Conservation (phyloP, 306 rosid species). For the Benincasa hispida region DNA sequence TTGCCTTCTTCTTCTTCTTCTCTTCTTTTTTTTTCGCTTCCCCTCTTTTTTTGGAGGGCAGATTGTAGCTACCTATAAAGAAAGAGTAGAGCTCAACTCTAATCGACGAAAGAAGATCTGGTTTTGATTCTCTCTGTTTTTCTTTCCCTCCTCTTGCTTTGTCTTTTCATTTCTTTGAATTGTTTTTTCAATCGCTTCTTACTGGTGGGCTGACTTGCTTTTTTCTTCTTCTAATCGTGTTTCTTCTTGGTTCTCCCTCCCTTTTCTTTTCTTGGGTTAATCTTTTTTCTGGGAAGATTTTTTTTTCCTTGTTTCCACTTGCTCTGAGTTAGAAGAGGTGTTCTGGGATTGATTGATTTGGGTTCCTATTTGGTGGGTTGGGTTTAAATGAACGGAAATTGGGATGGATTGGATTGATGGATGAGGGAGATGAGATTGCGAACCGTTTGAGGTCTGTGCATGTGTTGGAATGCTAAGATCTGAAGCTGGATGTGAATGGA, state of each 20-base stretch:
- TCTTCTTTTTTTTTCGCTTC: neutral
- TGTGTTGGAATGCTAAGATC: constrained; percentile 41
- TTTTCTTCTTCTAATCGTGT: neutral
- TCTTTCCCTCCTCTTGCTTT: neutral
- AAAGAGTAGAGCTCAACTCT: neutral
- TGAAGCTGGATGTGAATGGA: constrained; percentile 32
- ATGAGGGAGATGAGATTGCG: constrained; percentile 18
- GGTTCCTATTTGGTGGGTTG: constrained; percentile 5
- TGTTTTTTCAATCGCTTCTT: neutral
- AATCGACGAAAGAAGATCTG: neutral
- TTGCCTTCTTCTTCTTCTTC: neutral
- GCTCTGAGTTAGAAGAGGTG: constrained; percentile 19
- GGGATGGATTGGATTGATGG: constrained; percentile 29
- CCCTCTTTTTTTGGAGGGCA: neutral
- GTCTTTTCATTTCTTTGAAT: neutral
- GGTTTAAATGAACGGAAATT: constrained; percentile 16
- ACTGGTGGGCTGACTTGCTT: neutral
- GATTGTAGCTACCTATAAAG: neutral
- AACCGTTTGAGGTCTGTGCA: constrained; percentile 13
- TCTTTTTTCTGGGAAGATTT: constrained; percentile 1
- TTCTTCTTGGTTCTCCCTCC: neutral
- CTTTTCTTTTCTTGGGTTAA: neutral
- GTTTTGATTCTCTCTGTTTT: neutral
- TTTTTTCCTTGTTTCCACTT: constrained; percentile 7
- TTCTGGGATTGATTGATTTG: constrained; percentile 16